Evolutionary conservation across 805 yeast genomes (phyloP), one percentile per base, ranked within the genome.

Genomic region (Nakazawaea ernobii): DNA sequence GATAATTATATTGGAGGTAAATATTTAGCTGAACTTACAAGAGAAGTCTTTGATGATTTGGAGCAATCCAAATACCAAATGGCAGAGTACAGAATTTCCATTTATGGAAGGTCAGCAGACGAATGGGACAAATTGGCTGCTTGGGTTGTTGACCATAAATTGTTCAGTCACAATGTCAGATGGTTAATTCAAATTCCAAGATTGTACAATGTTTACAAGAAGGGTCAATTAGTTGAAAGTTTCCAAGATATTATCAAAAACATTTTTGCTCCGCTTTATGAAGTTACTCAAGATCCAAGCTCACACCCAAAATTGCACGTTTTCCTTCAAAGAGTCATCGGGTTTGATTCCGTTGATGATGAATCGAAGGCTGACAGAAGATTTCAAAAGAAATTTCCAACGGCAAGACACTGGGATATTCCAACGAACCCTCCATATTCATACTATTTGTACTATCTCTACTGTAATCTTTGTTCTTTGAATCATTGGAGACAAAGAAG

Each of bases 311-410:
- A 94, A 63, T 73, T 94, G 48, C 85, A 84, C 59, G 75, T 90
- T 4, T 91, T 94, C 63, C 69, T 94, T 56, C 95, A 90, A 68
- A 78, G 99, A 57, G 98, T 94, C 2, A 85, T 94, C 59, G 99
- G 99, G 0, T 94, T 94, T 66, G 99, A 94, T 66, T 88, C 97
- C 4, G 99, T 94, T 32, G 99, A 94, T 66, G 99, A 94, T 66
- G 99, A 94, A 67, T 87, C 96, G 9, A 94, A 95, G 63, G 77
- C 79, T 38, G 99, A 94, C 64, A 80, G 89, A 53, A 77, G 91
- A 49, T 75, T 85, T 59, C 91, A 84, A 56, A 81, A 80, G 52
- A 90, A 86, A 61, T 90, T 75, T 61, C 98, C 98, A 1, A 68
- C 79, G n/a, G 95, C 99, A 33, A 71, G 80, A 11, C 69, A 82